Evolutionary conservation across 1,284 basidiomycete genomes (phyloP), one percentile per base, ranked within the genome.

Genomic region (Erythrobasidium hasegawianum): DNA sequence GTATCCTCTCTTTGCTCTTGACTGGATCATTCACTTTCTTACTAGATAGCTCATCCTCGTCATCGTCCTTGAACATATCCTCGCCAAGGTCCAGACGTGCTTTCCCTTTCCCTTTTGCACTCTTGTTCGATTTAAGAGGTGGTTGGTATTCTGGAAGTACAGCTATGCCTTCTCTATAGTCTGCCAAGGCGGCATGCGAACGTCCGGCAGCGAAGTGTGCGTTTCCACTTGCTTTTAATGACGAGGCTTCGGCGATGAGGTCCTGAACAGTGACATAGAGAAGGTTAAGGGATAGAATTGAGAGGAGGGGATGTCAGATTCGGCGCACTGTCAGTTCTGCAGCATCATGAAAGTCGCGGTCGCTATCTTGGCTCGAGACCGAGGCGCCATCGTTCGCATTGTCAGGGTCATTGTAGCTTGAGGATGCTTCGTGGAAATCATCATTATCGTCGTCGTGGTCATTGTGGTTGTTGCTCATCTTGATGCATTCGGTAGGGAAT

Each of bases 251-350:
- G 18, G 56, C 57, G 39, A 67, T 59, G 29, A 65, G 47, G 62
- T 65, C 62, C 62, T 65, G 56, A 24, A 50, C 39, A 58, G 11
- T 4, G 43, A 26, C 27, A 11, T 18, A 24, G 40, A 14, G n/a
- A n/a, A n/a, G n/a, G 22, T 14, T 13, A 11, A 2, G 45, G 40
- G n/a, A 49, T 16, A n/a, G 11, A 8, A 29, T 33, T n/a, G 39
- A n/a, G 1, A 39, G 39, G 24, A 27, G 29, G 27, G 10, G 20
- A n/a, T 33, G 7, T n/a, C n/a, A n/a, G n/a, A 8, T 22, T 58
- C 47, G 39, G 56, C 62, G 56, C 49, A 65, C 62, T 26, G 62
- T 56, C 45, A 65, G 62, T 33, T 65, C 62, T 10, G 56, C 45
- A 27, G 62, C 38, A 39, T 65, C 56, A 49, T 57, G 56, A 43